Percentiles rank a stretch among this genome's conserved stretches.
Evolutionary conservation across 2,329 filamentous ascomycete genomes (phyloP).

Genomic region (Sphaerulina populicola): DNA sequence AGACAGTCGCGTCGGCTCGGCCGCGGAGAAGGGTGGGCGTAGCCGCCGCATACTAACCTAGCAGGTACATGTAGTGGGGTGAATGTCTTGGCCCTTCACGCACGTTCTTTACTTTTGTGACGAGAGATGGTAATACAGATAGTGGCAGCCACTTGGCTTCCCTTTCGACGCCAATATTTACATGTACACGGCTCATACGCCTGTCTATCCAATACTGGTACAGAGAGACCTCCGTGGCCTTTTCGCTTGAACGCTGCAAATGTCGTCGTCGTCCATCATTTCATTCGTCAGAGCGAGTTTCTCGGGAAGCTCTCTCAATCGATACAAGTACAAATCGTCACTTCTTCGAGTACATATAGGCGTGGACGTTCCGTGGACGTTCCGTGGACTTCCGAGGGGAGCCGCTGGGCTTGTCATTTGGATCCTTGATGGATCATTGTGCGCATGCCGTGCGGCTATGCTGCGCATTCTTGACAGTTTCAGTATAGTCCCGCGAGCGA

Average conservation of each 20-base stretch:
- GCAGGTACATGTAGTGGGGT: too few relatives aligned
- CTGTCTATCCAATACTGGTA: constrained; percentile 1
- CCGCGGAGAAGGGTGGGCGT: too few relatives aligned
- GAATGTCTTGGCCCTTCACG: too few relatives aligned
- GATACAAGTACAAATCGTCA: constrained; percentile 52
- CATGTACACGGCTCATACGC: not conserved
- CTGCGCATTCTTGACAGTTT: not conserved
- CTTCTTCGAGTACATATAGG: constrained; percentile 52
- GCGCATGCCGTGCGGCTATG: not conserved
- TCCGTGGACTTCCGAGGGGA: constrained; percentile 41
- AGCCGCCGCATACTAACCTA: too few relatives aligned
- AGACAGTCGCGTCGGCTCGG: too few relatives aligned
- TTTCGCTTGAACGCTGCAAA: constrained; percentile 15
- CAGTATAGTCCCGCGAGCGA: constrained; percentile 9
- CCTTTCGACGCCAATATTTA: not conserved
- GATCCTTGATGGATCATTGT: constrained; percentile 12
- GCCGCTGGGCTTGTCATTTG: constrained; percentile 16
- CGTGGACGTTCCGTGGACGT: constrained; percentile 55
- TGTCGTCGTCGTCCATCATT: constrained; percentile 5
- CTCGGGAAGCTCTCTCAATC: constrained; percentile 20
- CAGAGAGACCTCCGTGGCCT: not conserved
- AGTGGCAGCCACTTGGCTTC: too few relatives aligned
- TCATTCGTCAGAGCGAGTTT: constrained; percentile 10
- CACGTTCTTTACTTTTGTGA: too few relatives aligned
- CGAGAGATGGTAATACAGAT: too few relatives aligned